phyloP scores from a whole-genome alignment of 2,329 filamentous ascomycete species.

The Kalmusia sp. region DNA sequence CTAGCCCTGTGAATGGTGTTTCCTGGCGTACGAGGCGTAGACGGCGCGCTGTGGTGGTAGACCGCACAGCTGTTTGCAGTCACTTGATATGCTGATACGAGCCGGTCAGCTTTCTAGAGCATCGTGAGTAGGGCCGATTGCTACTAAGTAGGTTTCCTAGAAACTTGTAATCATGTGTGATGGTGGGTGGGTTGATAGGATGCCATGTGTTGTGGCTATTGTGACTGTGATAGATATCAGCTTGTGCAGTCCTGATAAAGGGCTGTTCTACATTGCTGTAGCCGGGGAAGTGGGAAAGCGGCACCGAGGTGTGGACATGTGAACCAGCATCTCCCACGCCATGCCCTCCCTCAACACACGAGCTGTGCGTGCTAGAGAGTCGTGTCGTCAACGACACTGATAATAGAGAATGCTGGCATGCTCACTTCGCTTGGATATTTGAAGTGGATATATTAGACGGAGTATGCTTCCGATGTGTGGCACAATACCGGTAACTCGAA shows the following conservation, averaged over 20 bases:
- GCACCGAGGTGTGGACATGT: background rate
- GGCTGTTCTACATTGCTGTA: background rate
- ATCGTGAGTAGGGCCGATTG: slow-evolving; percentile 1
- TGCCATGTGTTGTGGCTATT: background rate
- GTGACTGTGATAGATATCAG: no score
- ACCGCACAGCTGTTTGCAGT: slow-evolving; percentile 13
- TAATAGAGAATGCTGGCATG: background rate
- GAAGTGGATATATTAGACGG: background rate
- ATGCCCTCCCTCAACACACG: background rate
- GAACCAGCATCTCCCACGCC: background rate
- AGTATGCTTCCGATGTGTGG: background rate
- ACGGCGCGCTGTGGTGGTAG: slow-evolving; percentile 10
- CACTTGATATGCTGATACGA: slow-evolving; percentile 25
- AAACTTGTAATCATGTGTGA: background rate
- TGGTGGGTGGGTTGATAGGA: background rate
- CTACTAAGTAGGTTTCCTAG: slow-evolving; percentile 1
- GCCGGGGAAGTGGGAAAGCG: background rate
- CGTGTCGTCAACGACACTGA: slow-evolving; percentile 3
- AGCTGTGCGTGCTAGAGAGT: background rate
- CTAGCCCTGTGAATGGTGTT: background rate
- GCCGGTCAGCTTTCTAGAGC: slow-evolving; percentile 18
- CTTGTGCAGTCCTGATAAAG: background rate
- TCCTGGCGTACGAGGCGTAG: background rate
- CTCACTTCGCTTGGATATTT: slow-evolving; percentile 6
- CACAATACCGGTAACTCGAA: background rate